Base-by-base conservation (phyloP, 2,329 filamentous ascomycete species). In the Paecilomyces dactylethromorphus region DNA sequence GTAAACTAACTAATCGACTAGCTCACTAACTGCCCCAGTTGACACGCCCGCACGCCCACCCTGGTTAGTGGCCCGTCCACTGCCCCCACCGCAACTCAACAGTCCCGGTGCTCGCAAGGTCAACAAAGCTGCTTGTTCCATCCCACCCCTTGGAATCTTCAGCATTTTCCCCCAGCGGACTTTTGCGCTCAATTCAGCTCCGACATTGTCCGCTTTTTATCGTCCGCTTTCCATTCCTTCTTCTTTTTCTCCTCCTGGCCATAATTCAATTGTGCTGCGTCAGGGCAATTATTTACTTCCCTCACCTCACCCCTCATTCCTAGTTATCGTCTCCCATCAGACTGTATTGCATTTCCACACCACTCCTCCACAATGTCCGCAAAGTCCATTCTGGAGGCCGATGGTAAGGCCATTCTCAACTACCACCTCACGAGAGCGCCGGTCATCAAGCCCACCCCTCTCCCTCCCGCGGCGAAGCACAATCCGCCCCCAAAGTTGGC, bases 381-480 rank as follows among this genome's bases (percentile, higher is more conserved):
- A 79, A 99, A 99, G 83, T 90, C 93, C 68, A 97, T 99, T 76
- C 82, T 90, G 84, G 94, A 99, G 85, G 93, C 93, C 84, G 94
- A 99, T 83, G 94, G 94, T 87, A 99, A 99, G 90, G 94, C 94
- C 86, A 97, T 99, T 84, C 86, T 99, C 86, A 97, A 97, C 90
- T 99, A 97, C 86, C 94, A 97, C 85, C 92, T 99, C 81, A 97
- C 94, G 71, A 90, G 94, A 76, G 91, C 94, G 69, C 88, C 92
- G 67, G 89, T 96, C 78, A 96, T 99, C 87, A 97, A 97, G 89
- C 90, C 93, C 68, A 93, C 92, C 74, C 92, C 94, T 80, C 91
- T 97, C 59, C 91, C 92, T 69, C 76, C 84, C 67, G 84, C 90
- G 65, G 79, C 89, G 65, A 94, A 86, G 78, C 94, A 99, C 87